phyloP scores from a whole-genome alignment of 208 protist genomes.

The Trypanosoma boissoni region DNA sequence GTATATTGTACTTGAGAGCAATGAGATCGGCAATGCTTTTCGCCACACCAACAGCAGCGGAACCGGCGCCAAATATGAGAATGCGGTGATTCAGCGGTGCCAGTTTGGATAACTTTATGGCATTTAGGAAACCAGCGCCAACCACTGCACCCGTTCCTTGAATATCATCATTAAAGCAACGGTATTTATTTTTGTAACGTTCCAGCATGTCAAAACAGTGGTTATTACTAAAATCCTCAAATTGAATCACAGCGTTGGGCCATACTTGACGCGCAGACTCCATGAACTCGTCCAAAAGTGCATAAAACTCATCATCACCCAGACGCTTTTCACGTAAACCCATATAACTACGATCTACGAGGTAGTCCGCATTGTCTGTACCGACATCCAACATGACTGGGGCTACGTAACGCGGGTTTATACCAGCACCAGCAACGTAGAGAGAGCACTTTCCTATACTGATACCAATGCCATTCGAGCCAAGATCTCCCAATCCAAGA shows the following conservation, averaged over 20 bases:
- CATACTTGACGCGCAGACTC: constrained; percentile 60
- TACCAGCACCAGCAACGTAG: constrained; percentile 89
- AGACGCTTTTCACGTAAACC: constrained; percentile 44
- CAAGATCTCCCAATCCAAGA: constrained; percentile 93
- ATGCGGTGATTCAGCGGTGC: constrained; percentile 56
- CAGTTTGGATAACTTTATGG: constrained; percentile 37
- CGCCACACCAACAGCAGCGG: constrained; percentile 93
- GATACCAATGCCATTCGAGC: constrained; percentile 95
- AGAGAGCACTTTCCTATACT: constrained; percentile 93
- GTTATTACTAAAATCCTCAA: constrained; percentile 94
- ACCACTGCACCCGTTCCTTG: constrained; percentile 96
- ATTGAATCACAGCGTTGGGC: constrained; percentile 86
- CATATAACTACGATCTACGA: constrained; percentile 71
- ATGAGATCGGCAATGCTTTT: constrained; percentile 88
- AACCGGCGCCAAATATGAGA: constrained; percentile 92
- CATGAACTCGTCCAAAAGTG: constrained; percentile 88
- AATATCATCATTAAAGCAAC: constrained; percentile 97
- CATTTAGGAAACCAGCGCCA: constrained; percentile 89
- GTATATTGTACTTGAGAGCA: constrained; percentile 46
- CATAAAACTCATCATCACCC: constrained; percentile 67
- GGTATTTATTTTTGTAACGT: constrained; percentile 73
- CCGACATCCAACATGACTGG: constrained; percentile 89
- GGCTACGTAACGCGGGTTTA: constrained; percentile 90
- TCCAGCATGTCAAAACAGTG: constrained; percentile 92
- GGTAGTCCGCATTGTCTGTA: constrained; percentile 73